A percentile compares a stretch with the other conserved stretches of the same genome.
Evolutionary conservation across 2,329 filamentous ascomycete genomes (phyloP).

Genomic region (Emergomyces pasteurianus): DNA sequence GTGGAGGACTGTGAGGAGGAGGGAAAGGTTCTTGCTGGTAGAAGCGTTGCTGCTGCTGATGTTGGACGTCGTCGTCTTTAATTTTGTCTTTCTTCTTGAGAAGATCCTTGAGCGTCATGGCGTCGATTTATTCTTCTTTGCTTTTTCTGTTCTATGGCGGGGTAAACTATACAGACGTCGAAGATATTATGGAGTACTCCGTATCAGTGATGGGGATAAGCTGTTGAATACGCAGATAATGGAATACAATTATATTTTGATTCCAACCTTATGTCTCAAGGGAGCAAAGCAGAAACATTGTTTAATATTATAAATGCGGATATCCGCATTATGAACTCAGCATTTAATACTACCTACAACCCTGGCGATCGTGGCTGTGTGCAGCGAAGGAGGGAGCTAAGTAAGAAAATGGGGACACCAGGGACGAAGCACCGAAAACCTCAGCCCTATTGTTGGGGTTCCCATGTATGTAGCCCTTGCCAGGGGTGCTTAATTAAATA

Average conservation of each 20-base stretch:
- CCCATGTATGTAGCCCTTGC: too few relatives aligned
- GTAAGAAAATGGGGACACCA: too few relatives aligned
- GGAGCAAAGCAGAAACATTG: not conserved
- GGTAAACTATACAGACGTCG: not conserved
- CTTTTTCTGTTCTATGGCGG: not conserved
- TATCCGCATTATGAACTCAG: not conserved
- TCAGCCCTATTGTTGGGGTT: not conserved
- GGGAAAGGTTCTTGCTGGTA: slow-evolving; percentile 40
- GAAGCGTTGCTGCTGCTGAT: slow-evolving; percentile 4
- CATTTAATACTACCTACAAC: not conserved
- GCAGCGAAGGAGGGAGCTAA: not conserved
- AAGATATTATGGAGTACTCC: too few relatives aligned
- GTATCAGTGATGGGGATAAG: too few relatives aligned
- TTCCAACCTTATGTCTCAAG: not conserved
- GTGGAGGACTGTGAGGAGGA: slow-evolving; percentile 18
- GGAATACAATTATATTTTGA: not conserved
- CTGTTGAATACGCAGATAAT: not conserved
- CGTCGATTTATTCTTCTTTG: slow-evolving; percentile 4
- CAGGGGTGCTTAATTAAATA: too few relatives aligned
- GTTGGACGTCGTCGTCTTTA: slow-evolving; percentile 11
- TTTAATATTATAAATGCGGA: not conserved
- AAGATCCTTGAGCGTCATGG: slow-evolving; percentile 50
- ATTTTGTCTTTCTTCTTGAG: slow-evolving; percentile 52
- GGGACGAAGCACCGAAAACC: not conserved
- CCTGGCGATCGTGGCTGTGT: not conserved